Evolutionary conservation across 257 asterid genomes (phyloP), one percentile per base, ranked within the genome.

Genomic region (Avicennia marina): DNA sequence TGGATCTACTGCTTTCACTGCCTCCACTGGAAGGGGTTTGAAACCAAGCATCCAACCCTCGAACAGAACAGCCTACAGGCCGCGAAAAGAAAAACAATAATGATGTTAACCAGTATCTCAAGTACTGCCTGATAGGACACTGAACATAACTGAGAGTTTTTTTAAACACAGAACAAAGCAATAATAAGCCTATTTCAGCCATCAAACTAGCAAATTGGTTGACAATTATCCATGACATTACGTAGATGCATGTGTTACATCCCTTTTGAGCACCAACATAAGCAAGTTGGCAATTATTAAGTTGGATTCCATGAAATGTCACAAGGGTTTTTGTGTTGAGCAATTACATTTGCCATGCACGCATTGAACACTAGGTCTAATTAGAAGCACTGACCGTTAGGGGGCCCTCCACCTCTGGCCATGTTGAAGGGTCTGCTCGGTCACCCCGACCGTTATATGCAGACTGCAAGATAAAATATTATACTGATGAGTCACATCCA

Each of bases 41-140:
- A 93, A 93, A 59, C 97, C 99, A 62, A 93, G 99, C 99, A 93
- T 93, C 99, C 99, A 93, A 57, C 97, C 99, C 78, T 93, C 99
- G 38, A 93, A 93, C 56, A 93, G 71, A 56, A 93, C 68, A 40
- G 83, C 99, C 99, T 93, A 77, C 53, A 12, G 16, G 74, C 16
- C 65, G 49, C 20, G 52, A 60, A 19, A 53, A n/a, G n/a, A n/a
- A n/a, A 20, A 56, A 54, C 36, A 52, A 3, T 34, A 13, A 19
- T 32, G 8, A 38, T 11, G 40, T 33, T 58, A 40, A 27, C 2
- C 34, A 27, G 39, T 16, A 32, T 51, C 22, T 22, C 65, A 10
- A 27, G 20, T 38, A 34, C 20, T 32, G 6, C 4, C 15, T 58
- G 32, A 7, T 13, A 38, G 38, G 42, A 40, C 39, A 58, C n/a